These are phyloP conservation scores for Didymella segeticola DNA, from an alignment of 2,329 filamentous ascomycete genomes.

Conservation along the genomic window DNA sequence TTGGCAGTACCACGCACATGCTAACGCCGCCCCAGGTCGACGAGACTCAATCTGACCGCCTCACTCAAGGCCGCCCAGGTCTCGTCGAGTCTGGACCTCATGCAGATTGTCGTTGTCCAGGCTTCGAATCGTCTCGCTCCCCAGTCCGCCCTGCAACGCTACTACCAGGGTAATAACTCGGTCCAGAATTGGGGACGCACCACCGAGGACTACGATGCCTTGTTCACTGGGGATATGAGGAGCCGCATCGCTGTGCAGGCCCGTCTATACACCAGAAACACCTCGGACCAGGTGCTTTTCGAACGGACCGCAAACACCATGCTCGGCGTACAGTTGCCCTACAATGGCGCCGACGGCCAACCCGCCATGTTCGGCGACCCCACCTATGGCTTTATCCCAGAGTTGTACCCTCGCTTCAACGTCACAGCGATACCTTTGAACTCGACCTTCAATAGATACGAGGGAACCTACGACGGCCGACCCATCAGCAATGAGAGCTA, in stretches of 20 bases:
- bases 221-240: conserved; percentile 65
- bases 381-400: conserved; percentile 71
- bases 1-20: background rate
- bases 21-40: conserved; percentile 49
- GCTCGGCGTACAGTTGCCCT: conserved; percentile 67
- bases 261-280: conserved; percentile 73
- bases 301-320: conserved; percentile 57
- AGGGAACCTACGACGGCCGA: conserved; percentile 53
- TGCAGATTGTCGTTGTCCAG: conserved; percentile 75
- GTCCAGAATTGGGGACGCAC: conserved; percentile 67
- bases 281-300: conserved; percentile 56
- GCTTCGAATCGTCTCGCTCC: conserved; percentile 70
- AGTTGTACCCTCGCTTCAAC: conserved; percentile 80
- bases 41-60: conserved; percentile 76
- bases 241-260: conserved; percentile 68
- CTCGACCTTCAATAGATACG: conserved; percentile 40
- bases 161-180: conserved; percentile 62
- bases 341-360: conserved; percentile 63
- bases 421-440: conserved; percentile 56
- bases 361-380: conserved; percentile 66
- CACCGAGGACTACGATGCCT: conserved; percentile 70
- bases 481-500: conserved; percentile 57
- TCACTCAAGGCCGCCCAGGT: conserved; percentile 87
- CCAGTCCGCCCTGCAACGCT: conserved; percentile 59
- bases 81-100: conserved; percentile 76